These are phyloP conservation scores for Ampelocalamus luodianensis DNA, from an alignment of 176 grass and related monocot species.

Conservation along the genomic window DNA sequence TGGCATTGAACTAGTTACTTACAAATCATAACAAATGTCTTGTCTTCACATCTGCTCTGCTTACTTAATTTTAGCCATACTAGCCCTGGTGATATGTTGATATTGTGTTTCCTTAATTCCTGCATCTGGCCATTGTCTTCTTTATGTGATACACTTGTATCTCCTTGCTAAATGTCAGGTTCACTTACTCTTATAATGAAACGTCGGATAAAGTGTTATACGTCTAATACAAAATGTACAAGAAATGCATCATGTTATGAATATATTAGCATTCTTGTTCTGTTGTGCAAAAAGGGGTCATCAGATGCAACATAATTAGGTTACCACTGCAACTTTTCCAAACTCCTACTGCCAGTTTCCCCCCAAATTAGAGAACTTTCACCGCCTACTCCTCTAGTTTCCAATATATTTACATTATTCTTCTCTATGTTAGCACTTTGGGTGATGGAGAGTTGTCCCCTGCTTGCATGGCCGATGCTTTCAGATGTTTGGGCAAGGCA, in stretches of 20 bases:
- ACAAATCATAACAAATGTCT: no score
- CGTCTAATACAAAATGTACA: not conserved
- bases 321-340: not conserved
- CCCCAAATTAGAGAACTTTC: not conserved
- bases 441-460: constrained; percentile 74
- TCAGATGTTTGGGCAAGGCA: constrained; percentile 70
- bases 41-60: no score
- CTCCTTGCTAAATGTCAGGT: not conserved
- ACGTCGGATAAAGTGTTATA: not conserved
- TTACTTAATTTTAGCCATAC: not conserved
- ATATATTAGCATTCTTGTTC: not conserved
- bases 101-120: no score
- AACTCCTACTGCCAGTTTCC: not conserved
- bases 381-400: not conserved
- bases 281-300: not conserved
- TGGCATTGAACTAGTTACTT: no score
- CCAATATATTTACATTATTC: not conserved
- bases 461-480: constrained; percentile 79
- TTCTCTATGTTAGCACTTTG: constrained; percentile 43
- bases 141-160: not conserved
- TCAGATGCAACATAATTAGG: constrained; percentile 12
- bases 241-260: not conserved
- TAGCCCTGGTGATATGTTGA: no score
- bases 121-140: not conserved
- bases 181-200: not conserved